Base-by-base conservation (phyloP, 805 yeast species). In the Cyberlindnera xishuangbannaensis region DNA sequence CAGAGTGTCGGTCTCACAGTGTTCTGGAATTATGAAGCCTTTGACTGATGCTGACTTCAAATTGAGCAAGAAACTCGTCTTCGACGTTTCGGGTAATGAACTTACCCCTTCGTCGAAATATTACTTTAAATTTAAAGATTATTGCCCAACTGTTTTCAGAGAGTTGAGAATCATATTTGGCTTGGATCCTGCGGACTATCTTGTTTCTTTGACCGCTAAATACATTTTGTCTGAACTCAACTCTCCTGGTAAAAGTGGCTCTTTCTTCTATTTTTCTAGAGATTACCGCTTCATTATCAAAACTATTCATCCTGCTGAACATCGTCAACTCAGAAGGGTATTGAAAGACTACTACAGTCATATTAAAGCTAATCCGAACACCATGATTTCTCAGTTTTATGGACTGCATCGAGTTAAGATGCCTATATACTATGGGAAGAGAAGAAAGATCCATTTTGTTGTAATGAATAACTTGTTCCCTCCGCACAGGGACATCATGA, bases 401-500 rank as follows among this genome's bases (percentile, higher is more conserved):
- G 99, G 99, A 0, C 67, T 92, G 33, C 97, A 92, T 56, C 67
- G 99, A 39, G 79, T 92, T 31, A 87, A 90, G 56, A 79, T 90
- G 76, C 95, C 95, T 7, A 70, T 79, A 28, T 40, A 39, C 15
- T 51, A 48, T 30, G 54, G 53, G 4, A 48, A 60, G 32, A 73
- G 71, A 26, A 70, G 87, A 34, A 88, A 84, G 54, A 84, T 92
- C 25, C 95, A 92, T 59, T 90, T 92, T 47, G 68, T 92, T 34
- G 96, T 92, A 21, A 92, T 92, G 98, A 92, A 92, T 65, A 92
- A 92, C 53, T 69, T 92, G 30, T 92, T 94, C 61, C 97, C 99
- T 0, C 95, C 97, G 6, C 85, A 84, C 51, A 68, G 87, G 30
- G 92, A 83, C 42, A 78, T 90, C 35, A 95, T 87, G 55, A 62